phyloP scores from a whole-genome alignment of 2,329 filamentous ascomycete species.

The Clonostachys solani region DNA sequence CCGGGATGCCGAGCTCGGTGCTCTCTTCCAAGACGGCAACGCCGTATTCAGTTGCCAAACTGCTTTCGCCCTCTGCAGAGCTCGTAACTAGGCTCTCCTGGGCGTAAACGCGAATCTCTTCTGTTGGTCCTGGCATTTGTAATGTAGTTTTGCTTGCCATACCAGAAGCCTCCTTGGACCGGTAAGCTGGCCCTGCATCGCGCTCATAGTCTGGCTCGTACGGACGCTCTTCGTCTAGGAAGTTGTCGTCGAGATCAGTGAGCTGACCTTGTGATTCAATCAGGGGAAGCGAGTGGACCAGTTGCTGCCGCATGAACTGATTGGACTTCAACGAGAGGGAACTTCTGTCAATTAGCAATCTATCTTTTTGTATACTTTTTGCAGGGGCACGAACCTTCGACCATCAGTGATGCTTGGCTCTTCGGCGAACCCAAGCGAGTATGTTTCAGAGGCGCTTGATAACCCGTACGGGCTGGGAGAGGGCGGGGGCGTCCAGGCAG shows the following conservation, averaged over 20 bases:
- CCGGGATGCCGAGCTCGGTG: conserved; percentile 38
- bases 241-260: neutral
- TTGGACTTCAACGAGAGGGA: conserved; percentile 3
- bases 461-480: conserved; percentile 4
- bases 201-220: neutral
- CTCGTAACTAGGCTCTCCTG: neutral
- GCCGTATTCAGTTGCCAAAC: conserved; percentile 27
- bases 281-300: conserved; percentile 1
- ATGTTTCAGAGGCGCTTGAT: neutral
- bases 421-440: conserved; percentile 1
- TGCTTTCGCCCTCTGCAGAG: neutral
- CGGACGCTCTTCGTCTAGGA: neutral
- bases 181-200: conserved; percentile 1
- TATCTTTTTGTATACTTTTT: neutral
- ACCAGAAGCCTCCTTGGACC: neutral
- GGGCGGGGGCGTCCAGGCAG: conserved; percentile 11
- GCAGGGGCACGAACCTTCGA: conserved; percentile 1
- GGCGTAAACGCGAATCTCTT: neutral
- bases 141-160: neutral
- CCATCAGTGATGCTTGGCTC: conserved; percentile 4
- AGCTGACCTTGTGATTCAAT: neutral
- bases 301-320: neutral
- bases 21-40: conserved; percentile 54
- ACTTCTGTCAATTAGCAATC: neutral
- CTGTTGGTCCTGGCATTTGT: neutral